A percentile compares a stretch with the other conserved stretches of the same genome.
Conservation (phyloP, 1,139 yeast genomes). For the Wickerhamomyces sp. region DNA sequence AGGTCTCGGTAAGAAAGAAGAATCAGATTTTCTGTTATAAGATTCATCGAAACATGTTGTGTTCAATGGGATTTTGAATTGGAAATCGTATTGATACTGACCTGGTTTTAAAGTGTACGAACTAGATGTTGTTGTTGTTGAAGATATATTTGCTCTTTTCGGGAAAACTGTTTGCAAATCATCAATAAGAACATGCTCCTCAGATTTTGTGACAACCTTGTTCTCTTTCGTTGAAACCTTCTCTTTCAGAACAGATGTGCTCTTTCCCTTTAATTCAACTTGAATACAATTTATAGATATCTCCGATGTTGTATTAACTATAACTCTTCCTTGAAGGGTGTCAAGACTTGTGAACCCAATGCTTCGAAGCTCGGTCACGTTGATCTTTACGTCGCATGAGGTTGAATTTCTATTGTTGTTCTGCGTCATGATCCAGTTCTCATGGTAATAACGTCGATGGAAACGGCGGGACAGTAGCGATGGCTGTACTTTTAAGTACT, state of each 20-base stretch:
- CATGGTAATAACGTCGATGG: too few relatives aligned
- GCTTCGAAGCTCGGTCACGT: slow-evolving; percentile 12
- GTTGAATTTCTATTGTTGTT: too few relatives aligned
- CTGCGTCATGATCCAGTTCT: too few relatives aligned
- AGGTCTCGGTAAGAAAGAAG: too few relatives aligned
- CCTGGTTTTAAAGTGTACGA: slow-evolving; percentile 59
- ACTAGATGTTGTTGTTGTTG: slow-evolving; percentile 26
- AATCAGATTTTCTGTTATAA: background rate
- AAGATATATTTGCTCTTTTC: slow-evolving; percentile 32
- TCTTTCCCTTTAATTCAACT: slow-evolving; percentile 54
- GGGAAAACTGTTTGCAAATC: slow-evolving; percentile 55
- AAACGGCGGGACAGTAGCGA: background rate
- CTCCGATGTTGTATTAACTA: slow-evolving; percentile 39
- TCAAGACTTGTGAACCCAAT: slow-evolving; percentile 6
- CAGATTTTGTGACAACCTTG: slow-evolving; percentile 27
- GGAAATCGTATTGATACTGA: slow-evolving; percentile 51
- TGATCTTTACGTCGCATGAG: slow-evolving; percentile 17
- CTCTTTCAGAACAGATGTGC: slow-evolving; percentile 28
- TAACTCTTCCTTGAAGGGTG: slow-evolving; percentile 39
- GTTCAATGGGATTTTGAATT: slow-evolving; percentile 47
- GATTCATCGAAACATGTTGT: slow-evolving; percentile 37
- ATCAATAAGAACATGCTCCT: slow-evolving; percentile 50
- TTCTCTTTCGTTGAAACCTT: slow-evolving; percentile 15
- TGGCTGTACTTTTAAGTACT: too few relatives aligned
- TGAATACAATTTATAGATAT: slow-evolving; percentile 44